phyloP scores from a whole-genome alignment of 208 protist genomes.

The Trypanosomatidae sp. region DNA sequence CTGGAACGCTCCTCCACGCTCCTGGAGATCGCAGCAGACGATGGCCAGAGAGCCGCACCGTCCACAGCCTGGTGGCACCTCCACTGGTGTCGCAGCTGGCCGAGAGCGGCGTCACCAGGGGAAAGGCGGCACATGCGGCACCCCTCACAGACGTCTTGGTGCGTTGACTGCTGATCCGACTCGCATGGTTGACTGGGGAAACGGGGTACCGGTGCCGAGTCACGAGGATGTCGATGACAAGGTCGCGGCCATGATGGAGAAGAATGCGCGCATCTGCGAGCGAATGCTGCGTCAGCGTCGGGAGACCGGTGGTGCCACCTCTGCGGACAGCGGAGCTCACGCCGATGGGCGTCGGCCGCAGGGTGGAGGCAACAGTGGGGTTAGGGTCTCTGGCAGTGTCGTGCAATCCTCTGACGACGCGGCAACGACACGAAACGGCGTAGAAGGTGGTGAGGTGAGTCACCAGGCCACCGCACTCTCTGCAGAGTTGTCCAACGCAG shows the following conservation, averaged over 20 bases:
- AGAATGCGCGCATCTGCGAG: slow-evolving; percentile 47
- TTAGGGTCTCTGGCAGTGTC: neutral
- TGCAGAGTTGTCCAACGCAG: neutral
- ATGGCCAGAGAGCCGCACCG: neutral
- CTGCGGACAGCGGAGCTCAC: neutral
- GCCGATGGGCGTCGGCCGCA: neutral
- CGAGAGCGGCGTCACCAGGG: neutral
- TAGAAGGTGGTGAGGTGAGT: neutral
- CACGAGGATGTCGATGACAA: slow-evolving; percentile 38
- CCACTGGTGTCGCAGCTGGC: slow-evolving; percentile 4
- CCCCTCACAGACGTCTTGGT: neutral
- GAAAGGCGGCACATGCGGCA: neutral
- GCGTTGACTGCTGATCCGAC: neutral
- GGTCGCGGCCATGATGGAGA: slow-evolving; percentile 48
- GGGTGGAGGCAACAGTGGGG: neutral
- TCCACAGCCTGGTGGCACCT: slow-evolving; percentile 2
- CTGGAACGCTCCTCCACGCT: neutral
- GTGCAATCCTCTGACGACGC: neutral
- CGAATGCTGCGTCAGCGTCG: slow-evolving; percentile 7
- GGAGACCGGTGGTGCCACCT: neutral
- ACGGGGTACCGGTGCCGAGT: slow-evolving; percentile 14
- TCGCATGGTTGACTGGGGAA: slow-evolving; percentile 19
- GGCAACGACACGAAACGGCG: neutral
- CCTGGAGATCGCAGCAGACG: slow-evolving; percentile 1
- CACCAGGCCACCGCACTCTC: neutral